Base-by-base conservation (phyloP, 371 early-diverging fungal species). In the Mucor indicus region DNA sequence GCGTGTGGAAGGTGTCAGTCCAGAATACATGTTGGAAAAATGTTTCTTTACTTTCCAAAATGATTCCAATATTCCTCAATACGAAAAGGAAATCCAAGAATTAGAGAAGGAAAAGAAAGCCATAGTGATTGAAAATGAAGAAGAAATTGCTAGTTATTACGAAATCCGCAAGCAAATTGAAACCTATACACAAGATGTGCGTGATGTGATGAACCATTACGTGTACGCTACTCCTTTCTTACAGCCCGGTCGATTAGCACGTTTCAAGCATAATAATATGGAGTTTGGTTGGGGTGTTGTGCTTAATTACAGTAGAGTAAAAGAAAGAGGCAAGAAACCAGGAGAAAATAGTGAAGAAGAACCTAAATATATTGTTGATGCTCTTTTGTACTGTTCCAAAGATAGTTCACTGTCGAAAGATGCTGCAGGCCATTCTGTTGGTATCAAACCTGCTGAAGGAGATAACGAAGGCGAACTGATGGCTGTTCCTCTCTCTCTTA, bases 1-100 rank as follows among this genome's bases (percentile, higher is more conserved):
- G 54, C 85, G 99, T 30, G 95, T 99, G 20, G 99, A 99, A 71
- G 96, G 92, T 7, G 79, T 96, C 29, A 92, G 90, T 41, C 95
- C 98, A 4, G 95, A 98, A 62, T 93, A 80, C 56, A 91, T 99
- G 82, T 75, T 99, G 23, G 89, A 96, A 65, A 78, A 88, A 29
- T 92, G 92, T 65, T 99, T 99, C 73, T 89, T 83, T 62, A 99
- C 99, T 60, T 98, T 93, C 80, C 98, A 99, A 65, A 93, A 91
- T 43, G 77, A 84, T 38, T 77, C 91, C 8, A 77, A 81, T 50
- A 76, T 98, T 15, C 98, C 98, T 7, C 72, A 79, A 43, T 79
- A 90, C 27, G 83, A 91, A 64, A 60, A 55, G 58, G 73, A 80
- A 20, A 55, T 87, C 25, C 53, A 56, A 4, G 62, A 79, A 24